phyloP scores from a whole-genome alignment of 148 eudicot genomes.

The Nepenthes gracilis region DNA sequence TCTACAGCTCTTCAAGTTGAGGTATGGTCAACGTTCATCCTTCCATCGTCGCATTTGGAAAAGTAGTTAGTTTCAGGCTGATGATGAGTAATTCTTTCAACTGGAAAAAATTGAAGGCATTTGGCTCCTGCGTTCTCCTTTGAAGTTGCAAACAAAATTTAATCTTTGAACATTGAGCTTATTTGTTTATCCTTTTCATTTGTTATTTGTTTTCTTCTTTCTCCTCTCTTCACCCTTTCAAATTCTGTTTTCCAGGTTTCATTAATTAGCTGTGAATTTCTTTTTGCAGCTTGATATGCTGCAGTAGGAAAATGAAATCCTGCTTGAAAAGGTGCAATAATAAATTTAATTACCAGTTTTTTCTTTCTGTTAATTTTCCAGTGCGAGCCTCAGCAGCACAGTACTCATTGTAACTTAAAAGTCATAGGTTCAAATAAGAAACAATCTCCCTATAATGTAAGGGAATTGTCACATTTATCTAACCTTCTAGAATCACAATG shows the following conservation, averaged over 20 bases:
- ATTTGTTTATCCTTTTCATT: not conserved
- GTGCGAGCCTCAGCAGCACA: too few relatives aligned
- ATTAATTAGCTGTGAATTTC: constrained; percentile 2
- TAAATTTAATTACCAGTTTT: too few relatives aligned
- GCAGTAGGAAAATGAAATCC: constrained; percentile 86
- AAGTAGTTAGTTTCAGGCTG: not conserved
- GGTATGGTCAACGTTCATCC: constrained; percentile 25
- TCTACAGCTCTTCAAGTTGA: constrained; percentile 86
- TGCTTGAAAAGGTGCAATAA: constrained; percentile 68
- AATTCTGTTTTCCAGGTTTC: not conserved
- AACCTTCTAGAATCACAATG: too few relatives aligned
- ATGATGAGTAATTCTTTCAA: not conserved
- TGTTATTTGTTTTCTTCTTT: not conserved
- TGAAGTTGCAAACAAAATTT: too few relatives aligned
- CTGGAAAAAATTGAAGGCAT: not conserved
- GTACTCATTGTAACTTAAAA: too few relatives aligned
- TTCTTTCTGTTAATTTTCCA: not conserved
- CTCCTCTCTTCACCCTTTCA: not conserved
- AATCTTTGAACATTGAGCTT: too few relatives aligned
- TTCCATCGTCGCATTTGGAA: not conserved
- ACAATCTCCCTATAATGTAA: too few relatives aligned
- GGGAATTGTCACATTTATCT: too few relatives aligned
- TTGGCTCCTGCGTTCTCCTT: not conserved
- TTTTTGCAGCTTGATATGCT: constrained; percentile 88
- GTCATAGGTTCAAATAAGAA: too few relatives aligned